These are phyloP conservation scores for Trichosporon faecale DNA, from an alignment of 1,284 basidiomycete species.

Conservation along the genomic window DNA sequence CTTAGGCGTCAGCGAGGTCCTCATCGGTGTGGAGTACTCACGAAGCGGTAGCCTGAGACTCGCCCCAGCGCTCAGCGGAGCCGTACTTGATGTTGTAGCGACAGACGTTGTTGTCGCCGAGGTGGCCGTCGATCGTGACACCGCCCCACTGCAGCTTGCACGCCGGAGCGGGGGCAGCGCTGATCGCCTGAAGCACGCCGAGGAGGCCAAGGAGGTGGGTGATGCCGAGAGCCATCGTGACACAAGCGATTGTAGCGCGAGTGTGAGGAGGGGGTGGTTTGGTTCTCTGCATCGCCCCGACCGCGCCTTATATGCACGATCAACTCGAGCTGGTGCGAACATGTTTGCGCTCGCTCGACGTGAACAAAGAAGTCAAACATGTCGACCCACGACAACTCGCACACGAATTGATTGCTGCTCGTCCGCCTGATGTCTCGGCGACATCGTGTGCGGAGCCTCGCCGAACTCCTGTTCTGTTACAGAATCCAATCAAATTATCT, in stretches of 20 bases:
- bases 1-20: neutral
- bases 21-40: neutral
- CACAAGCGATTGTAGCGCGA: constrained; percentile 4
- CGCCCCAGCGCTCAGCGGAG: constrained; percentile 31
- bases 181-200: neutral
- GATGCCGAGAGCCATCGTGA: neutral
- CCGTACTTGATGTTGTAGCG: constrained; percentile 40
- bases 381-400: neutral
- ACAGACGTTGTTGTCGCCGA: constrained; percentile 21
- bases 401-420: neutral
- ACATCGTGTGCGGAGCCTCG: neutral
- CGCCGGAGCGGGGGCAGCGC: neutral
- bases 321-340: neutral
- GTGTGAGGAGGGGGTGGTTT: neutral
- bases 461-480: neutral
- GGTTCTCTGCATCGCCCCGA: neutral
- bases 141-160: constrained; percentile 3
- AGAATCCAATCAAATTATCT: constrained; percentile 10
- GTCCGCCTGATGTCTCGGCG: neutral
- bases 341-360: neutral
- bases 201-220: neutral
- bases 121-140: neutral
- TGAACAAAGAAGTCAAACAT: constrained; percentile 2
- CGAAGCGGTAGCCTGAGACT: constrained; percentile 16
- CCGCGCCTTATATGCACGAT: neutral